Percentiles rank a stretch among this genome's conserved stretches.
Conservation (phyloP, 768 basidiomycete genomes). For the Termitomyces eurrhizus region DNA sequence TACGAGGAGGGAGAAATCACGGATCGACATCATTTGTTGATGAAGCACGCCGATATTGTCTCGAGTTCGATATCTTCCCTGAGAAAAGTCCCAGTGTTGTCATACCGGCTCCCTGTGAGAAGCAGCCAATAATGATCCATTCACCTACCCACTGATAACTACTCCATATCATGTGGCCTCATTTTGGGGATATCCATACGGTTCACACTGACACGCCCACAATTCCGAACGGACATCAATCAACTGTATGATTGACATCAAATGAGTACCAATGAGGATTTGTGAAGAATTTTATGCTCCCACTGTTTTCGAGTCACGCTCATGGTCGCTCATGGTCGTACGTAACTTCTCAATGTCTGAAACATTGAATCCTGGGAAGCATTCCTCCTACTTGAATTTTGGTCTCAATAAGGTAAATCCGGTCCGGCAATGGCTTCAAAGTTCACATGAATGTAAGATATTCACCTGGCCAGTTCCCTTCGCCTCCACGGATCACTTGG, state of each 20-base stretch:
- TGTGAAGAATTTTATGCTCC: not conserved
- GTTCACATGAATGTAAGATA: not conserved
- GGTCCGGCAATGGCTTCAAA: not conserved
- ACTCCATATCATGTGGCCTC: not conserved
- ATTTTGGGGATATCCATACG: not conserved
- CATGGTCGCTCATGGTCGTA: too few species aligned
- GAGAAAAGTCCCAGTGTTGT: not conserved
- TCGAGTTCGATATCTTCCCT: not conserved
- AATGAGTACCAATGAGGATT: not conserved
- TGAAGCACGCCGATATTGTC: not conserved
- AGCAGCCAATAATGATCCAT: not conserved
- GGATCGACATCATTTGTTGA: not conserved
- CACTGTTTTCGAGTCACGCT: not conserved
- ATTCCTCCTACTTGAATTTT: not conserved
- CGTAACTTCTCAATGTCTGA: not conserved
- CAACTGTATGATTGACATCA: not conserved
- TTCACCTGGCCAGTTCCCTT: not conserved
- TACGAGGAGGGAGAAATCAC: not conserved
- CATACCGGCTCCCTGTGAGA: not conserved
- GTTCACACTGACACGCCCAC: not conserved
- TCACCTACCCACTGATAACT: not conserved
- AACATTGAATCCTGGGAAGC: not conserved
- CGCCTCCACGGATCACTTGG: not conserved
- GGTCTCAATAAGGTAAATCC: not conserved
- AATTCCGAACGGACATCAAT: not conserved